Evolutionary conservation across 352 stramenopile genomes (phyloP).

Genomic region (Thraustochytrium sp.): DNA sequence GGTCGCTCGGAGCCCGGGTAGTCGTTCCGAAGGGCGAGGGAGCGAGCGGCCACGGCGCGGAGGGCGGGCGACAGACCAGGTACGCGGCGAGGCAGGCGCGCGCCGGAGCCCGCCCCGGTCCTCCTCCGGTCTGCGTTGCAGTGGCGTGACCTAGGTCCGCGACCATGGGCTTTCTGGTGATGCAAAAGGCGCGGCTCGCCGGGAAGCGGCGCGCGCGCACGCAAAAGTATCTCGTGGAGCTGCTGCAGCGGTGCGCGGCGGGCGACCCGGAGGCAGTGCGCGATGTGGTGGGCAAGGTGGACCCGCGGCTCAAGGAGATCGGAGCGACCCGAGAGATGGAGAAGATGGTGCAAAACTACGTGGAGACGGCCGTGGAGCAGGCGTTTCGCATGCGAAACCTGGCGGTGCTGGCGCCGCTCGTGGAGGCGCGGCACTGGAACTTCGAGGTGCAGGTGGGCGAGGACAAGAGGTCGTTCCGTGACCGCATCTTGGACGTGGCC

Average conservation of each 20-base stretch:
- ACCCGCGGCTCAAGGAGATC: not conserved
- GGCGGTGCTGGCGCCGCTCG: not conserved
- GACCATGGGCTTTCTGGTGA: not conserved
- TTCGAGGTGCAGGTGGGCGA: not conserved
- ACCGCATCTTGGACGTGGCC: not conserved
- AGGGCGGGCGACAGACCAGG: no score
- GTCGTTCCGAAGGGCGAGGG: no score
- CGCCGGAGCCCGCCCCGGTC: no score
- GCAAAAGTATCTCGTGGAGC: not conserved
- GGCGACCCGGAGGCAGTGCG: not conserved
- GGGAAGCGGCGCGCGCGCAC: not conserved
- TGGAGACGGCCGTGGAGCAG: not conserved
- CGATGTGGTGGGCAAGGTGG: not conserved
- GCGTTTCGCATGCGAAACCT: not conserved
- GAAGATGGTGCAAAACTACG: slow-evolving; percentile 15
- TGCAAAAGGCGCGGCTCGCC: not conserved
- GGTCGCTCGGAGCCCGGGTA: no score
- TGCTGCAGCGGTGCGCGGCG: not conserved
- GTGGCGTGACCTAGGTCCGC: not conserved
- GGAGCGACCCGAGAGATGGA: not conserved
- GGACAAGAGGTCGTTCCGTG: not conserved
- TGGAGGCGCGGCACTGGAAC: not conserved
- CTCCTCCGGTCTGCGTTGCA: not conserved
- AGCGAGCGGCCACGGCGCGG: no score
- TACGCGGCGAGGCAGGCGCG: no score